phyloP scores from a whole-genome alignment of 129 eudicot genomes.

The Gnaphalium uliginosum region DNA sequence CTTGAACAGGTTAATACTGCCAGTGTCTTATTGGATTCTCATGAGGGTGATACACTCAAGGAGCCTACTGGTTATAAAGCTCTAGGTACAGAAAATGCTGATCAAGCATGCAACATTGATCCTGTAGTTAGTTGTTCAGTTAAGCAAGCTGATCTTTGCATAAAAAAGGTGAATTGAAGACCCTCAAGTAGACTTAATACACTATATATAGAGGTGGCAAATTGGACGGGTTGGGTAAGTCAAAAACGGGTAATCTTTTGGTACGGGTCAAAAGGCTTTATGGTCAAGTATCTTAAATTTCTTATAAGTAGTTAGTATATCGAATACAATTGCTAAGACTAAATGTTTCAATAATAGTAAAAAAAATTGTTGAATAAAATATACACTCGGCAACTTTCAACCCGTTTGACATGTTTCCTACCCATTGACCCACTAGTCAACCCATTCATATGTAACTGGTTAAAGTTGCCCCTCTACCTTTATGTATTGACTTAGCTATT shows the following conservation, averaged over 20 bases:
- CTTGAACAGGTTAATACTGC: not conserved
- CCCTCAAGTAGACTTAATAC: constrained; percentile 4
- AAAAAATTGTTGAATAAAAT: not conserved
- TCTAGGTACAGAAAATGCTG: constrained; percentile 25
- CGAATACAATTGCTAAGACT: not conserved
- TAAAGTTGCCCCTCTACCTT: not conserved
- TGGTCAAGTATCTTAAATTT: not conserved
- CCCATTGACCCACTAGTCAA: not conserved
- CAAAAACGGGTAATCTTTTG: not conserved
- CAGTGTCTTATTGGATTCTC: not conserved
- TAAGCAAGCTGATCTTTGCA: constrained; percentile 28
- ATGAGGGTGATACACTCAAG: constrained; percentile 26
- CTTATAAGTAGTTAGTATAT: not conserved
- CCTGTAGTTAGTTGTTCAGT: constrained; percentile 25
- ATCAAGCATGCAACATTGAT: constrained; percentile 29
- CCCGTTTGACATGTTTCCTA: not conserved
- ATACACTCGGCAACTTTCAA: not conserved
- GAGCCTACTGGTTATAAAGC: constrained; percentile 18
- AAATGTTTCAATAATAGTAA: not conserved
- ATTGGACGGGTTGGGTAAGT: not conserved
- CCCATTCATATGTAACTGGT: not conserved
- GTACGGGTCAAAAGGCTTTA: not conserved
- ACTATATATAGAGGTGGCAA: not conserved
- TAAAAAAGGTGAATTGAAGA: constrained; percentile 41
- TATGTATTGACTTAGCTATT: constrained; percentile 11